Percentiles rank a stretch among this genome's conserved stretches.
Evolutionary conservation across 805 yeast species (phyloP).

Genomic region (Ogataea henricii): DNA sequence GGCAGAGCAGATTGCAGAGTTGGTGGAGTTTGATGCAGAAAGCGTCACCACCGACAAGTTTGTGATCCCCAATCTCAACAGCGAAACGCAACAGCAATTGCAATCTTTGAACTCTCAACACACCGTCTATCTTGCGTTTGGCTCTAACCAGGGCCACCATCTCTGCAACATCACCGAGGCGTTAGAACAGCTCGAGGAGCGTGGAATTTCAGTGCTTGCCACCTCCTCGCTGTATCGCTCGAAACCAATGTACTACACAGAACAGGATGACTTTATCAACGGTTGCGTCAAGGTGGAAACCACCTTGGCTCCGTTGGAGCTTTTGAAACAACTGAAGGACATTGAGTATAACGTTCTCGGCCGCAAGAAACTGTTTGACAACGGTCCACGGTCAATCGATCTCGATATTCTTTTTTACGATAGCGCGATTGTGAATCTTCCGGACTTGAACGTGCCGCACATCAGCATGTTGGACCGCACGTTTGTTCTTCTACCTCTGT

Average conservation of each 20-base stretch:
- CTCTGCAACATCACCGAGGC: constrained; percentile 61
- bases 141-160: constrained; percentile 81
- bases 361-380: constrained; percentile 76
- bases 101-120: constrained; percentile 35
- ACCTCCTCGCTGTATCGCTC: constrained; percentile 84
- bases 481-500: constrained; percentile 86
- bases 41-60: constrained; percentile 22
- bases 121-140: constrained; percentile 79
- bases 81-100: constrained; percentile 18
- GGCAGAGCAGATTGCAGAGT: constrained; percentile 28
- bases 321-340: constrained; percentile 62
- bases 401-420: constrained; percentile 83
- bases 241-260: constrained; percentile 86
- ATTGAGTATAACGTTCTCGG: constrained; percentile 75
- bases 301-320: constrained; percentile 57
- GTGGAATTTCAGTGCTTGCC: constrained; percentile 48
- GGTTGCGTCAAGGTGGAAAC: constrained; percentile 79
- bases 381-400: constrained; percentile 92
- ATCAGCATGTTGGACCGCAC: constrained; percentile 84
- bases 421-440: constrained; percentile 52
- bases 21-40: constrained; percentile 26
- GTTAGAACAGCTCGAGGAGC: constrained; percentile 43
- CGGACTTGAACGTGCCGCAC: constrained; percentile 78
- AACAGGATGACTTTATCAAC: constrained; percentile 81
- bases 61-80: constrained; percentile 33